These are phyloP conservation scores for Blastomyces gilchristii DNA, from an alignment of 2,329 filamentous ascomycete genomes.

Conservation along the genomic window DNA sequence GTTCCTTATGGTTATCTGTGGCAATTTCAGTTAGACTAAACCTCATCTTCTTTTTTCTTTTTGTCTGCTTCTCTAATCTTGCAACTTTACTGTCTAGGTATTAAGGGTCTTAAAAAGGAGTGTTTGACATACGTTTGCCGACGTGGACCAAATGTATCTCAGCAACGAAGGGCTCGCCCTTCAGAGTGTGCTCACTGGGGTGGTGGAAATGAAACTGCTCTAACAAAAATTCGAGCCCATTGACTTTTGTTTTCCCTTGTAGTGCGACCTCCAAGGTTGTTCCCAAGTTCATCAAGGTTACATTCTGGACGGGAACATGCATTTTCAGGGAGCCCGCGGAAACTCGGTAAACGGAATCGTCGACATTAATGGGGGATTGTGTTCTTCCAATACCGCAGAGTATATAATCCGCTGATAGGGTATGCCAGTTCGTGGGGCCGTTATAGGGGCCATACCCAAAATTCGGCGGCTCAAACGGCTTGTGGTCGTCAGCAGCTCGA, in stretches of 20 bases:
- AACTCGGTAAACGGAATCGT: constrained; percentile 17
- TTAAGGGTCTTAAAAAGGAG: too few species aligned
- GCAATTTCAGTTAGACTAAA: background rate
- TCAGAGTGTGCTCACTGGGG: constrained; percentile 48
- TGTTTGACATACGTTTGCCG: constrained; percentile 29
- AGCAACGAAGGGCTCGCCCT: constrained; percentile 40
- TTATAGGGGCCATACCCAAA: constrained; percentile 36
- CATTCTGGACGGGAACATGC: constrained; percentile 18
- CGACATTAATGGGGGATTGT: constrained; percentile 50
- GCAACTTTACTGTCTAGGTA: background rate
- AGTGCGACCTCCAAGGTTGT: constrained; percentile 43
- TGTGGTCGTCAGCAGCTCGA: constrained; percentile 23
- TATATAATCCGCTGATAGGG: constrained; percentile 35
- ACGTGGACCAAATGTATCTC: constrained; percentile 53
- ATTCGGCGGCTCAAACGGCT: constrained; percentile 23
- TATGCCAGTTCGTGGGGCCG: constrained; percentile 47
- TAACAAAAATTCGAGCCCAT: constrained; percentile 35
- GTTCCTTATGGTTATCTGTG: constrained; percentile 25
- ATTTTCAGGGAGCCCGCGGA: constrained; percentile 17
- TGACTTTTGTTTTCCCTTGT: constrained; percentile 39
- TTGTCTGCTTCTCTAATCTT: background rate
- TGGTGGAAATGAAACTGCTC: constrained; percentile 53
- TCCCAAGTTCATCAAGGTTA: constrained; percentile 38
- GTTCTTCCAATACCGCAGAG: constrained; percentile 40
- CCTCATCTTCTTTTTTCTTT: background rate